Base-by-base conservation (phyloP, 129 eudicot species). In the Ambrosia artemisiifolia region DNA sequence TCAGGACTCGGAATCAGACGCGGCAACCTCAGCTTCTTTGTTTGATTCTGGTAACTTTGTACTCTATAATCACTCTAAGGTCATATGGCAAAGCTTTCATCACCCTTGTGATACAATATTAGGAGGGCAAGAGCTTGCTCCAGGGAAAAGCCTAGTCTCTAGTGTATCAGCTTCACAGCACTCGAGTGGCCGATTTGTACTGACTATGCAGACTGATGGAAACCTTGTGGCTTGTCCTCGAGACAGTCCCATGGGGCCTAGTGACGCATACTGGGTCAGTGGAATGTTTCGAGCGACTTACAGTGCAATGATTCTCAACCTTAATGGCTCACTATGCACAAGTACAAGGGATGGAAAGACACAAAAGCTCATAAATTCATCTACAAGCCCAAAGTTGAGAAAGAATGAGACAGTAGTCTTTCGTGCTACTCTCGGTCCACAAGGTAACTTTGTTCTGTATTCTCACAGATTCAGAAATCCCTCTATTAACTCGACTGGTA, bases 21-120 rank as follows among this genome's bases (percentile, higher is more conserved):
- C 34, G 3, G 75, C 63, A 14, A 57, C 66, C 18, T 81, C 75
- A 18, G 81, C 71, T 20, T 71, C 71, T 59, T 42, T 76, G 75
- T 55, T 56, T 30, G 72, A 81, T 65, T 65, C 79, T 50, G 81
- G 85, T 65, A 81, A 76, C 33, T 76, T 81, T 76, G 74, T 72
- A 35, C 43, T 76, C 5, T 65, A 65, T 20, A 14, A 65, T 44
- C 34, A 46, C 20, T 53, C 66, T 14, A 1, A 0, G 3, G 60
- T 59, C 46, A 48, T 67, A 36, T 79, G 83, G 83, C 60, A 79
- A 64, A 75, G 69, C 43, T 75, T 71, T 57, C 47, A 13, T 70
- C 1, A 20, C 54, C 85, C 78, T 5, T 65, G 67, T 7, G 85
- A 81, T 54, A 81, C 79, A 14, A 36, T 81, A 55, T 49, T 81